Evolutionary conservation across 2,329 filamentous ascomycete species (phyloP).

Genomic region (Coniochaeta hoffmannii): DNA sequence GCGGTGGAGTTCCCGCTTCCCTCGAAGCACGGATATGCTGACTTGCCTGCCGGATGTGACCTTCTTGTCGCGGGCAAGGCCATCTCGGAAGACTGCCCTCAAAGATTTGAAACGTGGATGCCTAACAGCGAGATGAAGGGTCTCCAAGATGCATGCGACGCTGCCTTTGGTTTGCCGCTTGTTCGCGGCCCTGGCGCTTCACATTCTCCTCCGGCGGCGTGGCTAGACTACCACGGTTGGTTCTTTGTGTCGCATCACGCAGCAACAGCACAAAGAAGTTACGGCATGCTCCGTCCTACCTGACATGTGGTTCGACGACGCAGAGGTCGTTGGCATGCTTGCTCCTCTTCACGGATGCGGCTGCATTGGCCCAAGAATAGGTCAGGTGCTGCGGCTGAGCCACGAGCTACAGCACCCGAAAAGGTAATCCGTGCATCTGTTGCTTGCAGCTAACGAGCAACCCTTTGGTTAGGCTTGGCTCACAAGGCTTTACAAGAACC

Average conservation of each 20-base stretch:
- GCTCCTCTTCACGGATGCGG: neutral
- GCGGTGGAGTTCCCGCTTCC: too few relatives aligned
- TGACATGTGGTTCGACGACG: neutral
- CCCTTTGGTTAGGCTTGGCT: neutral
- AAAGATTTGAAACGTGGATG: neutral
- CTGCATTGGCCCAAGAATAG: neutral
- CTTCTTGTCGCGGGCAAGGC: too few relatives aligned
- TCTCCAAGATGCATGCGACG: neutral
- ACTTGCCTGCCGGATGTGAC: too few relatives aligned
- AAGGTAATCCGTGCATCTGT: neutral
- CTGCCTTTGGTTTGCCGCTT: neutral
- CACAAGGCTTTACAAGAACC: neutral
- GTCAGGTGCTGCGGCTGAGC: neutral
- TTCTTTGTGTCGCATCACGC: neutral
- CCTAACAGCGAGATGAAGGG: slow-evolving; percentile 1
- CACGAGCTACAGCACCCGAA: neutral
- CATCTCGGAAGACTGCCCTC: neutral
- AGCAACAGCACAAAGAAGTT: neutral
- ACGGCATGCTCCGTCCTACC: neutral
- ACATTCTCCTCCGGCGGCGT: too few relatives aligned
- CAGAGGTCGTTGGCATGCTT: neutral
- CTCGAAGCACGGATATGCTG: too few relatives aligned
- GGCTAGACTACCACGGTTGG: neutral
- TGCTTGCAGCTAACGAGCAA: neutral
- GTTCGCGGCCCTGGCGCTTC: neutral